Base-by-base conservation (phyloP, 2,329 filamentous ascomycete species). In the Aspergillus sp. region DNA sequence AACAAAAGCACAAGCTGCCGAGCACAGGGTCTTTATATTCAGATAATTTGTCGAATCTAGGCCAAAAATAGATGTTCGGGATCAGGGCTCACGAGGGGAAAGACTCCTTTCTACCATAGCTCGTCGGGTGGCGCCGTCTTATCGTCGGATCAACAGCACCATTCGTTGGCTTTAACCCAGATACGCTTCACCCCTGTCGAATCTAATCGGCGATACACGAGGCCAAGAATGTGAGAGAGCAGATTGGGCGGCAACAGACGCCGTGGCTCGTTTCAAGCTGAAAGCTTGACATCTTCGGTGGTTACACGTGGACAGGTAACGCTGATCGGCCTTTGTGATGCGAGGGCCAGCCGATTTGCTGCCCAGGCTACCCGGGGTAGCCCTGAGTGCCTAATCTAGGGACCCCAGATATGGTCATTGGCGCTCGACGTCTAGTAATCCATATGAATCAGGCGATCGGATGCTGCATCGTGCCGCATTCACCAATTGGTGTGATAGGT, bases 301-400 rank as follows among this genome's bases (percentile, higher is more conserved):
- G 34, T 36, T 43, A 52, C 53, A 55, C 53, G 34, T 53, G n/a
- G 45, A 54, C 25, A 44, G 25, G 16, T 16, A 29, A 29, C 38
- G 23, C 17, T 23, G 10, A 36, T 49, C 21, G 7, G 25, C 36
- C 19, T 23, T 38, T 38, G 32, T 31, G 19, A 31, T 29, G 20
- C 23, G n/a, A 25, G 48, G 16, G 19, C 49, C 17, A 44, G 32
- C 9, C 34, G 38, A 13, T 23, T 43, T 43, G 36, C 38, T 38
- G 45, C 34, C 34, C 34, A 41, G 34, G 21, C 10, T 13, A n/a
- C 19, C 21, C 9, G 21, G 46, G 19, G 13, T 5, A 38, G 19
- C 31, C 31, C 43, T 17, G 25, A 19, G 23, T 45, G 11, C 23
- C 25, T 31, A 31, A 45, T 32, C 16, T 16, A 31, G 44, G 31